phyloP scores from a whole-genome alignment of 2,329 filamentous ascomycete species.

The Penicillium polonicum region DNA sequence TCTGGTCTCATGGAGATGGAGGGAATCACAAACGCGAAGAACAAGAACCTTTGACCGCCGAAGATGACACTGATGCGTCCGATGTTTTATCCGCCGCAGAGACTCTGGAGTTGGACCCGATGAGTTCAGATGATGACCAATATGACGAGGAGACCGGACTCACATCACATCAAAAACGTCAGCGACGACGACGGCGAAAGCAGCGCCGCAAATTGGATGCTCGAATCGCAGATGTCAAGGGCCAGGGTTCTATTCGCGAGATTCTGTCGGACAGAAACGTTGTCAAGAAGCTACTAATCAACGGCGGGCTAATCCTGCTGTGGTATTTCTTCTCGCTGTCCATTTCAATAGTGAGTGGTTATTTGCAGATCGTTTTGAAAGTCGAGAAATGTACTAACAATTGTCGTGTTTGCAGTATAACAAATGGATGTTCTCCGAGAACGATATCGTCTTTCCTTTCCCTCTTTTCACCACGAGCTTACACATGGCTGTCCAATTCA shows the following conservation, averaged over 20 bases:
- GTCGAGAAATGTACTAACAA: slow-evolving; percentile 13
- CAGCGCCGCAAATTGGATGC: slow-evolving; percentile 69
- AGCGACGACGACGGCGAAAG: slow-evolving; percentile 65
- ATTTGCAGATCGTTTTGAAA: too few relatives aligned
- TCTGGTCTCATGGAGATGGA: slow-evolving; percentile 26
- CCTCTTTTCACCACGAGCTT: slow-evolving; percentile 92
- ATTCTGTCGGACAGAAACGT: slow-evolving; percentile 71
- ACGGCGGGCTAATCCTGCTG: slow-evolving; percentile 75
- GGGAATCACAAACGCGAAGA: slow-evolving; percentile 33
- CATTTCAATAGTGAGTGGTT: slow-evolving; percentile 74
- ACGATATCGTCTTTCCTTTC: slow-evolving; percentile 84
- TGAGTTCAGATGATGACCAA: slow-evolving; percentile 70
- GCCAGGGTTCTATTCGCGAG: slow-evolving; percentile 64
- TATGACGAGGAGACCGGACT: slow-evolving; percentile 90
- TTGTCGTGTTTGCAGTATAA: slow-evolving; percentile 68
- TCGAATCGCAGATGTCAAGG: slow-evolving; percentile 60
- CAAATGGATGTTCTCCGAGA: slow-evolving; percentile 97
- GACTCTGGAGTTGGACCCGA: slow-evolving; percentile 56
- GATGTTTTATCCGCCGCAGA: slow-evolving; percentile 45
- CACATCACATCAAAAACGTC: slow-evolving; percentile 66
- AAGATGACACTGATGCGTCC: slow-evolving; percentile 38
- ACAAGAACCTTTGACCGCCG: slow-evolving; percentile 33
- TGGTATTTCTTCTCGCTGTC: slow-evolving; percentile 94
- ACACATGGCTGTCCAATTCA: slow-evolving; percentile 95
- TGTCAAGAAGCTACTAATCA: slow-evolving; percentile 66